phyloP scores from a whole-genome alignment of 1,284 basidiomycete species.

The Melampsora larici-populina region DNA sequence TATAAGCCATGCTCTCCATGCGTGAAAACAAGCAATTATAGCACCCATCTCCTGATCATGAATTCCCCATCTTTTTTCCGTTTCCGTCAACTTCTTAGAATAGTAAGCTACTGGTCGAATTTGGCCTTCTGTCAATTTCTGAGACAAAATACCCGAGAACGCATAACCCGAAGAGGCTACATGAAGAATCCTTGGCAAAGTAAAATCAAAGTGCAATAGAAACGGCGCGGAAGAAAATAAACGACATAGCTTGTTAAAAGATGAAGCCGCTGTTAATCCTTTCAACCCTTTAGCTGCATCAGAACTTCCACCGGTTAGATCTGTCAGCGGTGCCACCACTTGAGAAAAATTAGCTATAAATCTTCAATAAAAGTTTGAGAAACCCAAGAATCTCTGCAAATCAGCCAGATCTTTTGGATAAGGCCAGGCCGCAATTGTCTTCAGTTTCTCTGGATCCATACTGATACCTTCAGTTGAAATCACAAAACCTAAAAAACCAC shows the following conservation, averaged over 20 bases:
- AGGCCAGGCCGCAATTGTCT: constrained; percentile 15
- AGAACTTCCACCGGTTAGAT: background rate
- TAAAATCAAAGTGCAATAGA: constrained; percentile 42
- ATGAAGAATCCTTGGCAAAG: constrained; percentile 50
- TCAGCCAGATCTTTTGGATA: background rate
- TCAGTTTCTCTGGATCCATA: too few species aligned
- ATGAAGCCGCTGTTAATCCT: background rate
- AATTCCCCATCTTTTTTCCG: constrained; percentile 14
- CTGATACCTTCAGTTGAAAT: background rate
- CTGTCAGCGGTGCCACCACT: constrained; percentile 3
- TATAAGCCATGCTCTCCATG: background rate
- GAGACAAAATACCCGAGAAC: constrained; percentile 33
- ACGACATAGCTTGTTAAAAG: background rate
- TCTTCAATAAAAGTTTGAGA: too few species aligned
- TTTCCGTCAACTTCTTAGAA: background rate
- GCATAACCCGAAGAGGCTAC: constrained; percentile 26
- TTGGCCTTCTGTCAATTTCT: constrained; percentile 7
- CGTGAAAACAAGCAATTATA: background rate
- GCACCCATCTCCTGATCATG: constrained; percentile 4
- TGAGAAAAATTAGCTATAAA: constrained; percentile 11
- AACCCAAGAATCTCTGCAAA: background rate
- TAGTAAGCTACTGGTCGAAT: constrained; percentile 17
- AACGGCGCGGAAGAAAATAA: too few species aligned
- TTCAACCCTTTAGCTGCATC: background rate
- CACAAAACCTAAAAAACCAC: constrained; percentile 7